Percentiles rank a stretch among this genome's conserved stretches.
phyloP scores from a whole-genome alignment of 2,329 filamentous ascomycete species.

The Epichloe elymi region DNA sequence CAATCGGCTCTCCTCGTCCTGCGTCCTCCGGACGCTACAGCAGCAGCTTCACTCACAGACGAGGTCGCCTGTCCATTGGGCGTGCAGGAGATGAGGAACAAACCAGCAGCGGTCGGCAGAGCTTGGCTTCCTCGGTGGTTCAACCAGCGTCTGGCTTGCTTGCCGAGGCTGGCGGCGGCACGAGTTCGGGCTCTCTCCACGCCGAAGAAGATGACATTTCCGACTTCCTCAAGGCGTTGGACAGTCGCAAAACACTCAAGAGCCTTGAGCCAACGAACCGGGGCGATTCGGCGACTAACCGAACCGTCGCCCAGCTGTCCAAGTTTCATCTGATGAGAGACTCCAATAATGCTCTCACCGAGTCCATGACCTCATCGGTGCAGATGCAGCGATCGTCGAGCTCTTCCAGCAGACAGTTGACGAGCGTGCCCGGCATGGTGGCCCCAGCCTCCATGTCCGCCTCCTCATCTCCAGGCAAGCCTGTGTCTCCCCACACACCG shows the following conservation, averaged over 20 bases:
- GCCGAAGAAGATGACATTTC: slow-evolving; percentile 87
- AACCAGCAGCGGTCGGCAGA: slow-evolving; percentile 68
- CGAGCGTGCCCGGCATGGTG: slow-evolving; percentile 49
- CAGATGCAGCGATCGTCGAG: slow-evolving; percentile 72
- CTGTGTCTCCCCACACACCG: slow-evolving; percentile 77
- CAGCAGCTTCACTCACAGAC: slow-evolving; percentile 84
- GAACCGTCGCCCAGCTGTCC: slow-evolving; percentile 65
- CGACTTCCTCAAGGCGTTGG: slow-evolving; percentile 80
- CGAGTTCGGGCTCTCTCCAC: slow-evolving; percentile 53
- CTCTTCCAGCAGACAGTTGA: slow-evolving; percentile 50
- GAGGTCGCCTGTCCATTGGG: slow-evolving; percentile 63
- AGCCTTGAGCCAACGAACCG: slow-evolving; percentile 59
- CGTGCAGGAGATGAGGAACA: slow-evolving; percentile 58
- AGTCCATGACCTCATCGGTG: slow-evolving; percentile 85
- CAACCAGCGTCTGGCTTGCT: slow-evolving; percentile 71
- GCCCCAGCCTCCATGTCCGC: slow-evolving; percentile 69
- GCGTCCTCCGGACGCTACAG: slow-evolving; percentile 72
- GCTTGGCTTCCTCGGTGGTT: slow-evolving; percentile 53
- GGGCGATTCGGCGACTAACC: slow-evolving; percentile 57
- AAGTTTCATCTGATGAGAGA: slow-evolving; percentile 85
- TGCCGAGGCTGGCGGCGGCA: slow-evolving; percentile 53
- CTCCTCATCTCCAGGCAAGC: slow-evolving; percentile 81
- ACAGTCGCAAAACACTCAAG: slow-evolving; percentile 74
- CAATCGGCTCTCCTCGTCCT: slow-evolving; percentile 67
- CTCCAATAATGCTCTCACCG: slow-evolving; percentile 75